Conservation (phyloP, 2,329 filamentous ascomycete species). For the Trichoderma koningii region DNA sequence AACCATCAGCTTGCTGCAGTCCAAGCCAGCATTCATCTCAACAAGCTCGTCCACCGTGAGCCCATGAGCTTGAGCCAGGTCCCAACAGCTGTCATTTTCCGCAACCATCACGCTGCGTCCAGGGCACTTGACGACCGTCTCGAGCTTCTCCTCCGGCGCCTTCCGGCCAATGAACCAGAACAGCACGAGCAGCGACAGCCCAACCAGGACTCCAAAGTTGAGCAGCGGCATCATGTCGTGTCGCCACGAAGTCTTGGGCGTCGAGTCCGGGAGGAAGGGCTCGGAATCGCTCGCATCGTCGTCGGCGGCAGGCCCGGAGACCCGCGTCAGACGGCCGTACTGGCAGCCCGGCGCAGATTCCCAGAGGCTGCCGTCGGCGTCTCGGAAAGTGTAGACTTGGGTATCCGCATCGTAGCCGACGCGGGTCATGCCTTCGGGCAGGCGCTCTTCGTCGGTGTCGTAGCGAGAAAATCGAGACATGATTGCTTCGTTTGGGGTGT, state of each 20-base stretch:
- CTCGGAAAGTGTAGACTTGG: conserved; percentile 55
- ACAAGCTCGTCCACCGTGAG: conserved; percentile 51
- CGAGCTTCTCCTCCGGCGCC: conserved; percentile 28
- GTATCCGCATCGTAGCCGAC: conserved; percentile 60
- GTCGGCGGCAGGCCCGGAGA: conserved; percentile 36
- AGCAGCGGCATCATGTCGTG: conserved; percentile 57
- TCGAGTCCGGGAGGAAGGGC: conserved; percentile 37
- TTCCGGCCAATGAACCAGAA: conserved; percentile 50
- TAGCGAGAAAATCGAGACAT: conserved; percentile 49
- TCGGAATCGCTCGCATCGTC: conserved; percentile 37
- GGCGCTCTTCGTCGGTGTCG: conserved; percentile 53
- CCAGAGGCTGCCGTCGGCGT: conserved; percentile 51
- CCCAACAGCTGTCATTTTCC: conserved; percentile 56
- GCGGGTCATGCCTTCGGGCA: conserved; percentile 57
- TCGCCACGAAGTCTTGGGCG: conserved; percentile 49
- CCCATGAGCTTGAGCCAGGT: conserved; percentile 48
- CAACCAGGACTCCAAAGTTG: conserved; percentile 59
- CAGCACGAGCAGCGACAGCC: conserved; percentile 53
- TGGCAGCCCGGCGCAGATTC: conserved; percentile 52
- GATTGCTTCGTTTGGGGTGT: background rate
- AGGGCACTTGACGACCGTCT: conserved; percentile 34
- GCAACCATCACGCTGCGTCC: conserved; percentile 46
- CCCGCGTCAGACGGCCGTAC: conserved; percentile 51
- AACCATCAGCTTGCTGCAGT: conserved; percentile 50
- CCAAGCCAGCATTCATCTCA: conserved; percentile 47